A percentile compares a stretch with the other conserved stretches of the same genome.
These are phyloP conservation scores for Lactarius psammicola DNA, from an alignment of 768 basidiomycete genomes.

Conservation along the genomic window DNA sequence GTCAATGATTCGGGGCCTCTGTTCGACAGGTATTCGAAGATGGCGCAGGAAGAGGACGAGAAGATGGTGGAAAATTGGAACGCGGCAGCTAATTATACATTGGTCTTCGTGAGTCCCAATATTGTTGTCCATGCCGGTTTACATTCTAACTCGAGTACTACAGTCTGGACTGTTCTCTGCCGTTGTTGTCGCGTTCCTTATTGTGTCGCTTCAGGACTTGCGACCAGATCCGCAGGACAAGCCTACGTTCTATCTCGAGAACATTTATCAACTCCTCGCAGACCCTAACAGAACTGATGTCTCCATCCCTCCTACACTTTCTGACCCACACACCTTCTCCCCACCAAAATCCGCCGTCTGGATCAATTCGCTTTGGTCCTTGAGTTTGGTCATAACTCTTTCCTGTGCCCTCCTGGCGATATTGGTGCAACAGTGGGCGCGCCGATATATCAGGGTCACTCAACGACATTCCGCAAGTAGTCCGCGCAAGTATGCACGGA, in stretches of 20 bases:
- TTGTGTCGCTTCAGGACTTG: neutral
- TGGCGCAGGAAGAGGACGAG: neutral
- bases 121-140: neutral
- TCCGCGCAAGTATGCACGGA: too few species aligned
- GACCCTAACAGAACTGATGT: neutral
- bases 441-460: too few species aligned
- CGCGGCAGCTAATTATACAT: neutral
- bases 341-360: too few species aligned
- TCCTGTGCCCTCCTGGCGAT: too few species aligned
- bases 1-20: neutral
- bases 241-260: neutral
- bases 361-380: too few species aligned
- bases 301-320: too few species aligned
- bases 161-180: neutral
- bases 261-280: neutral
- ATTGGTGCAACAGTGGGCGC: too few species aligned
- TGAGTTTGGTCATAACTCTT: too few species aligned
- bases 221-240: neutral
- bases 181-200: neutral
- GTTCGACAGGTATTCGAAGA: neutral
- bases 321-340: neutral
- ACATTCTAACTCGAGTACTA: neutral
- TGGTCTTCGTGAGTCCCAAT: neutral
- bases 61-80: neutral
- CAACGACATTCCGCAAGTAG: too few species aligned